Evolutionary conservation across 208 protist genomes (phyloP).

Genomic region (Crithidia thermophila): DNA sequence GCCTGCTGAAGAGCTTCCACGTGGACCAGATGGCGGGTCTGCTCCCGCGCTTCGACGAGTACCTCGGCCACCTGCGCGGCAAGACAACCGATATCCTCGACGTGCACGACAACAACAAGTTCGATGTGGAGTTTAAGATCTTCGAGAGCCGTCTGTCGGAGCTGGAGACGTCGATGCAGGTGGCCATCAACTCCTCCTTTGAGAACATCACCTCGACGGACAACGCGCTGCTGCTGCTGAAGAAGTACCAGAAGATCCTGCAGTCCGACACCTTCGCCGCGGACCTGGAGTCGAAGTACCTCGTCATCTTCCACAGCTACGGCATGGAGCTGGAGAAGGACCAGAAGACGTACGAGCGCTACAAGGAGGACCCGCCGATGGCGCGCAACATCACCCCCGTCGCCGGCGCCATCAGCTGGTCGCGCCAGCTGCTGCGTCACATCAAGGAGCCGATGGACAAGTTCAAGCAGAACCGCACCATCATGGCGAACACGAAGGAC

Average conservation of each 20-base stretch:
- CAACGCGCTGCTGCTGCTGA: slow-evolving; percentile 90
- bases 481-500: slow-evolving; percentile 95
- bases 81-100: slow-evolving; percentile 96
- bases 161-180: slow-evolving; percentile 95
- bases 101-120: slow-evolving; percentile 94
- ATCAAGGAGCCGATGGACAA: slow-evolving; percentile 97
- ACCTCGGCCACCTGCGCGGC: slow-evolving; percentile 89
- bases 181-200: slow-evolving; percentile 96
- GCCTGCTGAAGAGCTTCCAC: slow-evolving; percentile 91
- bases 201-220: slow-evolving; percentile 96
- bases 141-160: slow-evolving; percentile 95
- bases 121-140: slow-evolving; percentile 96
- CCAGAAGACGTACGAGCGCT: slow-evolving; percentile 96
- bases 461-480: slow-evolving; percentile 94
- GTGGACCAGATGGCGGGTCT: slow-evolving; percentile 96
- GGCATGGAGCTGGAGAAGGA: slow-evolving; percentile 95
- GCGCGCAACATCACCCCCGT: slow-evolving; percentile 96
- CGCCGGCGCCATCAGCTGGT: slow-evolving; percentile 95
- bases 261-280: slow-evolving; percentile 91
- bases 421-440: slow-evolving; percentile 95
- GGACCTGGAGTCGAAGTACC: slow-evolving; percentile 95
- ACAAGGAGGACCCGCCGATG: slow-evolving; percentile 94
- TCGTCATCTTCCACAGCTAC: slow-evolving; percentile 97
- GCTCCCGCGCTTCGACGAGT: slow-evolving; percentile 93
- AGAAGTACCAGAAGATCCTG: slow-evolving; percentile 95